Conservation (phyloP, 768 basidiomycete genomes). For the Xerocomellus chrysenteron region DNA sequence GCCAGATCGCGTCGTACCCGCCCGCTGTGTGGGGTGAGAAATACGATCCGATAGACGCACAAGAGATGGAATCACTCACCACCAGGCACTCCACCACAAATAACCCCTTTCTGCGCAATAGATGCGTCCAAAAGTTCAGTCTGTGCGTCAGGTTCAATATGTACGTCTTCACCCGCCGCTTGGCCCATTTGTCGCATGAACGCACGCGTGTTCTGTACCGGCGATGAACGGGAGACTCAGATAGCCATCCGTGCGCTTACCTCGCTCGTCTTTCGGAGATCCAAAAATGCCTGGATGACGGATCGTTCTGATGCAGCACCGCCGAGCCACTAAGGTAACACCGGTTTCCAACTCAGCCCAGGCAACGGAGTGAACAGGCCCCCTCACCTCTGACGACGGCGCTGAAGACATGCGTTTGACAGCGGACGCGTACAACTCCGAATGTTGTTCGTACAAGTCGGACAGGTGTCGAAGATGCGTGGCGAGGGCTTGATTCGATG, state of each 20-base stretch:
- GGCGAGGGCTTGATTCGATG: constrained; percentile 60
- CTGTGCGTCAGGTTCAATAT: constrained; percentile 90
- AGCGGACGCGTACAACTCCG: constrained; percentile 50
- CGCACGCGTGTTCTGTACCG: constrained; percentile 62
- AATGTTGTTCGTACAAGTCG: constrained; percentile 46
- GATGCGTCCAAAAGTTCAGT: constrained; percentile 80
- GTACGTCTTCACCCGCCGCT: constrained; percentile 56
- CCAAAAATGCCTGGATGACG: constrained; percentile 55
- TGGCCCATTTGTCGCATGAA: constrained; percentile 86
- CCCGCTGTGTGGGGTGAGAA: constrained; percentile 59
- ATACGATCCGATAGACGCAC: background rate
- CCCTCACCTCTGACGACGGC: constrained; percentile 54
- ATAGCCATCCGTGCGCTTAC: constrained; percentile 32
- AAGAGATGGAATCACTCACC: constrained; percentile 49
- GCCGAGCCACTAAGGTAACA: constrained; percentile 45
- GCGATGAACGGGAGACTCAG: background rate
- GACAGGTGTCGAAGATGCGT: constrained; percentile 51
- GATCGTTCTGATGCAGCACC: constrained; percentile 14
- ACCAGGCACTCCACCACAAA: constrained; percentile 95
- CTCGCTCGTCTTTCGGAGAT: constrained; percentile 58
- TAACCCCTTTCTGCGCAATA: constrained; percentile 73
- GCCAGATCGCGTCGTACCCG: constrained; percentile 96
- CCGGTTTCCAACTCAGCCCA: background rate
- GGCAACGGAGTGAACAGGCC: background rate
- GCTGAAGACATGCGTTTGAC: constrained; percentile 63